Conservation (phyloP, 176 grass and related monocot genomes). For the Aegilops bicornis region DNA sequence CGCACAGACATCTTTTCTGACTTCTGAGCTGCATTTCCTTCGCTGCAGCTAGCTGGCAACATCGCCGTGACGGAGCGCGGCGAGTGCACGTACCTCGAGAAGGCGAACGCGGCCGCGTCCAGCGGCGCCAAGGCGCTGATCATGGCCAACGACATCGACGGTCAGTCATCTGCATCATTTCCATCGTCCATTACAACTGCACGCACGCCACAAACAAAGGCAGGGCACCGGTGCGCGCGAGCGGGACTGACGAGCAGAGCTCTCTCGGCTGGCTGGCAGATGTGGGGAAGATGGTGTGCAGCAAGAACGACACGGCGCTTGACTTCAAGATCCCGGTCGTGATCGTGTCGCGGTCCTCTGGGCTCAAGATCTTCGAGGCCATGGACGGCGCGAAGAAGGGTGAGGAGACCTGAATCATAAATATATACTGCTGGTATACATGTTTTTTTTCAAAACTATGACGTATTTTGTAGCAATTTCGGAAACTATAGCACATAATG, state of each 20-base stretch:
- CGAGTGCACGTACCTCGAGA: constrained; percentile 74
- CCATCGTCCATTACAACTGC: not conserved
- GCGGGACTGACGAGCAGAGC: not conserved
- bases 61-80: constrained; percentile 63
- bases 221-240: not conserved
- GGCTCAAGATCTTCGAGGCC: constrained; percentile 30
- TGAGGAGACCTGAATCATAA: not conserved
- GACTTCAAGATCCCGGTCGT: constrained; percentile 71
- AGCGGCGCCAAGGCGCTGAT: constrained; percentile 56
- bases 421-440: not conserved
- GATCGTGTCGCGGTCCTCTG: constrained; percentile 49
- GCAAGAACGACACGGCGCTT: constrained; percentile 47
- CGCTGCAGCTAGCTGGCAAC: constrained; percentile 24
- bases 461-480: no score
- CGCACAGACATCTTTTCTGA: no score
- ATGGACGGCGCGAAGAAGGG: constrained; percentile 30
- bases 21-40: not conserved
- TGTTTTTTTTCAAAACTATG: no score
- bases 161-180: constrained; percentile 27
- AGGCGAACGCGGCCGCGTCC: constrained; percentile 58
- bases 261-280: constrained; percentile 27
- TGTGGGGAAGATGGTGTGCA: constrained; percentile 67
- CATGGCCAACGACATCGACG: constrained; percentile 59
- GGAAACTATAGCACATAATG: no score
- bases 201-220: no score